Base-by-base conservation (phyloP, 768 basidiomycete species). In the Hypholoma fasciculare region DNA sequence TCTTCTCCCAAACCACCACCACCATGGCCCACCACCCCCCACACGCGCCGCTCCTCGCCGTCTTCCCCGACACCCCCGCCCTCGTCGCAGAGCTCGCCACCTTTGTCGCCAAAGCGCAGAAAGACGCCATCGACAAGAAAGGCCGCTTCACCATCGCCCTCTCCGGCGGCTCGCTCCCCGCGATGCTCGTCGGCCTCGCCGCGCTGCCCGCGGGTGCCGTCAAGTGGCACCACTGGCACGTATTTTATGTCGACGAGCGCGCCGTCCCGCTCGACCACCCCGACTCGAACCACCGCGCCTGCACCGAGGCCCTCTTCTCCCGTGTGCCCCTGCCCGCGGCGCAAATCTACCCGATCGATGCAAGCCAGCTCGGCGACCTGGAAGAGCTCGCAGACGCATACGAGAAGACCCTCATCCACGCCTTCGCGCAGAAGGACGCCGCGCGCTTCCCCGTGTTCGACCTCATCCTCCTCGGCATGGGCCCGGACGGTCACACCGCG, bases 371-470 rank as follows among this genome's bases (percentile, higher is more conserved):
- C 57, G 77, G 85, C 65, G 87, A 93, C 70, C 79, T 89, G 63
- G 90, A 93, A 63, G 90, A 90, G 71, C 89, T 94, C 57, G 71
- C 88, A 3, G 91, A 92, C 68, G 82, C 83, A 2, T 93, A 94
- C 70, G 91, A 93, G 72, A 83, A 87, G 66, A 78, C 85, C 69
- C 90, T 99, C 70, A 94, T 98, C 68, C 81, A 72, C 59, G 89
- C 91, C 70, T 99, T 99, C 69, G 97, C 96, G 0, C 87, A 89
- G 69, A 92, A 88, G 70, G 94, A 98, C 71, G 81, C 94, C 4
- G 96, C 96, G 16, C 88, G 96, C 59, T 98, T 98, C 82, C 97
- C 97, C 61, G 81, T 97, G 52, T 98, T 99, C 72, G 97, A 99
- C 71, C 86, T 99, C 70, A 90, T 98, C 76, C 85, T 99, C 44